Evolutionary conservation across 163 green algal genomes (phyloP).

Genomic region (Trebouxia gelatinosa): DNA sequence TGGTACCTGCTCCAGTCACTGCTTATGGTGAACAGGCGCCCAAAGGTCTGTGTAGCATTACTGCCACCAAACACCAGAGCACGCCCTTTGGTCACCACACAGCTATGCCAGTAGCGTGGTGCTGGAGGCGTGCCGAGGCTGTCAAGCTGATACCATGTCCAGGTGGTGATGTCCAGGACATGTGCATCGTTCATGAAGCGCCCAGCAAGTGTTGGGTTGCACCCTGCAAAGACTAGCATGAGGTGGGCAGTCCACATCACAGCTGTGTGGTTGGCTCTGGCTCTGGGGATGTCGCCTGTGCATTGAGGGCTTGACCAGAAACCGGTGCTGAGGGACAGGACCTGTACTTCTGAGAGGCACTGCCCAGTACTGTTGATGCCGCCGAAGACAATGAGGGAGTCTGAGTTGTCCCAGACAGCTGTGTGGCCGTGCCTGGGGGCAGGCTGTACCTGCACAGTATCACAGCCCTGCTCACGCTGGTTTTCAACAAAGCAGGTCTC

Average conservation of each 20-base stretch:
- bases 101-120: slow-evolving; percentile 61
- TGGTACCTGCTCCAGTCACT: slow-evolving; percentile 38
- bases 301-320: slow-evolving; percentile 29
- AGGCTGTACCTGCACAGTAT: slow-evolving; percentile 35
- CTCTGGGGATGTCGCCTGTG: slow-evolving; percentile 41
- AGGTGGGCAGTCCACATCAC: slow-evolving; percentile 39
- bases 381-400: slow-evolving; percentile 60
- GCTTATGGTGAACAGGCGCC: slow-evolving; percentile 56
- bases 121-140: slow-evolving; percentile 51
- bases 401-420: slow-evolving; percentile 50
- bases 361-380: slow-evolving; percentile 40
- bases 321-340: slow-evolving; percentile 52
- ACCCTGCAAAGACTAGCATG: slow-evolving; percentile 68
- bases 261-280: slow-evolving; percentile 56
- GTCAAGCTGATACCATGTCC: slow-evolving; percentile 49
- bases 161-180: slow-evolving; percentile 55
- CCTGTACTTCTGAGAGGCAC: slow-evolving; percentile 45
- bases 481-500: too few species aligned
- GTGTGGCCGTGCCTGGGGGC: slow-evolving; percentile 52
- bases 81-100: slow-evolving; percentile 39
- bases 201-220: slow-evolving; percentile 38
- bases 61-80: slow-evolving; percentile 59
- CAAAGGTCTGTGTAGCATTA: slow-evolving; percentile 59
- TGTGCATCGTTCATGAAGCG: slow-evolving; percentile 55
- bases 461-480: too few species aligned